Percentiles rank a stretch among this genome's conserved stretches.
These are phyloP conservation scores for Huntiella moniliformis DNA, from an alignment of 2,329 filamentous ascomycete genomes.

Conservation along the genomic window DNA sequence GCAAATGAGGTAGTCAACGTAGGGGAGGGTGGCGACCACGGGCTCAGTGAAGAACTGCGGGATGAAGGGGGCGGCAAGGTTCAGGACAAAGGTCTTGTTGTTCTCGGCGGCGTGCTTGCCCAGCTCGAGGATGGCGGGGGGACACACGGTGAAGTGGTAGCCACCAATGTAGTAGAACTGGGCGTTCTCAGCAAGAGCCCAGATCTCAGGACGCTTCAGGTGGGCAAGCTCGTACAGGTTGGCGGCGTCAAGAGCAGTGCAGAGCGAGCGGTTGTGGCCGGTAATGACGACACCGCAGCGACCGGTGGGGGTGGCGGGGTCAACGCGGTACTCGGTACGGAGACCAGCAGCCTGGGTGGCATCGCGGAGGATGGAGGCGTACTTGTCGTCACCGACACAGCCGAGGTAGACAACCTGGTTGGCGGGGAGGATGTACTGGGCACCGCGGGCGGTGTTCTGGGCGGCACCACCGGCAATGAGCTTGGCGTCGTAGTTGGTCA, in stretches of 20 bases:
- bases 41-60: constrained; percentile 94
- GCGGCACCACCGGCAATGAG: constrained; percentile 90
- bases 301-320: constrained; percentile 67
- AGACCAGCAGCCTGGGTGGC: constrained; percentile 78
- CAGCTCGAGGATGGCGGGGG: constrained; percentile 73
- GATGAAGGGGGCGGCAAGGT: constrained; percentile 90
- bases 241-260: constrained; percentile 85
- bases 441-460: constrained; percentile 91
- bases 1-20: constrained; percentile 91
- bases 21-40: constrained; percentile 66
- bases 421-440: constrained; percentile 81
- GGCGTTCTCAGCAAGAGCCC: constrained; percentile 76
- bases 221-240: constrained; percentile 96
- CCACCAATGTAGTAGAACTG: constrained; percentile 85
- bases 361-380: constrained; percentile 70
- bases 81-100: constrained; percentile 85
- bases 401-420: constrained; percentile 89
- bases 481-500: constrained; percentile 82
- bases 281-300: constrained; percentile 95
- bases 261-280: constrained; percentile 84
- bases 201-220: constrained; percentile 77
- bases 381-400: constrained; percentile 89
- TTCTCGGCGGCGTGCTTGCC: constrained; percentile 74
- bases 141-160: constrained; percentile 93
- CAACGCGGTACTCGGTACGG: constrained; percentile 85